Conservation (phyloP, 164 flowering plant genomes). For the Kalanchoe fedtschenkoi region DNA sequence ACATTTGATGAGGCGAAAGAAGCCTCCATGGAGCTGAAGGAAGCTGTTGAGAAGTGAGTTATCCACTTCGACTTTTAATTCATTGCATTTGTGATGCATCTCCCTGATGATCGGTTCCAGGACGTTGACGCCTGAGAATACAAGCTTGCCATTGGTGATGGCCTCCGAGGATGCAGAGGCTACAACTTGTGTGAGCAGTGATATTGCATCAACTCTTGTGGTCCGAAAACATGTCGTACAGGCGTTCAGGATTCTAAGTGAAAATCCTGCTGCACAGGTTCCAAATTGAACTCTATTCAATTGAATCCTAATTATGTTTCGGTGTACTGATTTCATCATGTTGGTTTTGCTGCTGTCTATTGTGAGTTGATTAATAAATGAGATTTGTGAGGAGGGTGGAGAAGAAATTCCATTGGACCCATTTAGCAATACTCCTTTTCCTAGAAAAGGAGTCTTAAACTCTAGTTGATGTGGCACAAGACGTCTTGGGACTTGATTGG, state of each 20-base stretch:
- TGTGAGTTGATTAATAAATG: too few species aligned
- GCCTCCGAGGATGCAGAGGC: slow-evolving; percentile 13
- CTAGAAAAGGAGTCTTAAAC: too few species aligned
- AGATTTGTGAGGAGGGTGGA: too few species aligned
- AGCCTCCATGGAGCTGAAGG: slow-evolving; percentile 58
- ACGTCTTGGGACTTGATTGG: too few species aligned
- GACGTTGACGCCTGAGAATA: background rate
- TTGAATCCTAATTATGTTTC: background rate
- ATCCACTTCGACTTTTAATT: background rate
- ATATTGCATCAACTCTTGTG: slow-evolving; percentile 14
- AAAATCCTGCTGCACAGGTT: slow-evolving; percentile 58
- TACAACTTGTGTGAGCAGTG: slow-evolving; percentile 21
- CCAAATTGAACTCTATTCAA: background rate
- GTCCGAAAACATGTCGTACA: slow-evolving; percentile 35
- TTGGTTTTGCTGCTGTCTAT: too few species aligned
- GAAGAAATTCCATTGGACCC: too few species aligned
- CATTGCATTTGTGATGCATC: slow-evolving; percentile 23
- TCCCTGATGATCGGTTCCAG: slow-evolving; percentile 12
- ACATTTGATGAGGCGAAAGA: slow-evolving; percentile 49
- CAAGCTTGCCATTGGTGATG: slow-evolving; percentile 5
- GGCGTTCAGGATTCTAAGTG: slow-evolving; percentile 51
- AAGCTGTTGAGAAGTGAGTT: slow-evolving; percentile 49
- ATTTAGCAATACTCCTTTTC: too few species aligned
- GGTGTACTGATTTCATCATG: background rate
- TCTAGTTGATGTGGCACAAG: too few species aligned